A percentile compares a stretch with the other conserved stretches of the same genome.
Conservation (phyloP, 139 green algal genomes). For the Diplosphaera chodatii region DNA sequence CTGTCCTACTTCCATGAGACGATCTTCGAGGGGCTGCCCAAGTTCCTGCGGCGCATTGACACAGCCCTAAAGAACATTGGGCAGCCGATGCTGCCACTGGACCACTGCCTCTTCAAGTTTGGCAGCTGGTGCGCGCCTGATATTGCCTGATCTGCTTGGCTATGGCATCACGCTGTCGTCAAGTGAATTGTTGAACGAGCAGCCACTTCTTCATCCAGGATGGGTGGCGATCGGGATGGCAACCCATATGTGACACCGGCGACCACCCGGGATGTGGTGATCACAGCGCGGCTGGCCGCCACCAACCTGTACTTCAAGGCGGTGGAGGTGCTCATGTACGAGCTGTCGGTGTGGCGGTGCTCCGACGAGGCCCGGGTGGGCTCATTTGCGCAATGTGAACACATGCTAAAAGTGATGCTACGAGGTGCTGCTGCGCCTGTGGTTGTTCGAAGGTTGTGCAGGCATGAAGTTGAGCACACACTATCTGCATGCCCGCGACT, state of each 20-base stretch:
- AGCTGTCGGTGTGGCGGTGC: constrained; percentile 91
- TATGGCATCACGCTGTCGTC: too few relatives aligned
- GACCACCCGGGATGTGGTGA: constrained; percentile 85
- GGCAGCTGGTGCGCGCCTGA: constrained; percentile 1
- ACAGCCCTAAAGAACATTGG: constrained; percentile 80
- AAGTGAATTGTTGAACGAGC: too few relatives aligned
- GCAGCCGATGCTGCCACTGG: constrained; percentile 75
- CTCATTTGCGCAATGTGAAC: too few relatives aligned
- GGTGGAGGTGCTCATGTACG: constrained; percentile 82
- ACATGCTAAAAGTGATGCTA: too few relatives aligned
- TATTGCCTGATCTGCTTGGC: too few relatives aligned
- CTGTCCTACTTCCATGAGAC: constrained; percentile 90
- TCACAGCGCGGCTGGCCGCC: constrained; percentile 69
- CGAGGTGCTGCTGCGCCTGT: too few relatives aligned
- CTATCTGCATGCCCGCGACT: too few relatives aligned
- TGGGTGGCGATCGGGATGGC: constrained; percentile 91
- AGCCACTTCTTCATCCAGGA: constrained; percentile 56
- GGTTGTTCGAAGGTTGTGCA: too few relatives aligned
- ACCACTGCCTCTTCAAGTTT: constrained; percentile 55
- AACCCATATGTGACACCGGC: constrained; percentile 88
- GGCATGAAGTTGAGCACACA: too few relatives aligned
- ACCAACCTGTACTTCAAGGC: constrained; percentile 50
- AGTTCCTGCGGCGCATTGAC: constrained; percentile 75
- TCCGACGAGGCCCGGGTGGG: constrained; percentile 59
- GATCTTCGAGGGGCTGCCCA: constrained; percentile 73